Conservation (phyloP, 805 yeast genomes). For the Torulaspora indica region DNA sequence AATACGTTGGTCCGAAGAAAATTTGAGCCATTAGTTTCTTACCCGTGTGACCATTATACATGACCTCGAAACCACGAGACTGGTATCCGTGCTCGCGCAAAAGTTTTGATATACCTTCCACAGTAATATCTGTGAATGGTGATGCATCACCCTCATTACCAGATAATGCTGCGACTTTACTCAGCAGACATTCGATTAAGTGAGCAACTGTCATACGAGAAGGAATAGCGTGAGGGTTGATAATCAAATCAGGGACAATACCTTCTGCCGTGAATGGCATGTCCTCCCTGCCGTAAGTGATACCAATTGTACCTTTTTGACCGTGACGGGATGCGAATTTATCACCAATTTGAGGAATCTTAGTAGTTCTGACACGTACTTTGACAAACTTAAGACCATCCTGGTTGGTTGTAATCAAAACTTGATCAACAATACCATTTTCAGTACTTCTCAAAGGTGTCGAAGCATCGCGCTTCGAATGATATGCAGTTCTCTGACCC, state of each 20-base stretch:
- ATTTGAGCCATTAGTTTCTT: slow-evolving; percentile 96
- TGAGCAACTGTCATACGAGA: slow-evolving; percentile 99
- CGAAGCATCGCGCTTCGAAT: slow-evolving; percentile 97
- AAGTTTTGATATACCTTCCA: slow-evolving; percentile 89
- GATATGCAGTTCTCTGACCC: slow-evolving; percentile 97
- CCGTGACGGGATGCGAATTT: slow-evolving; percentile 99
- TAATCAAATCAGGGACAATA: slow-evolving; percentile 92
- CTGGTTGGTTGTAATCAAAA: slow-evolving; percentile 91
- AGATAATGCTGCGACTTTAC: slow-evolving; percentile 89
- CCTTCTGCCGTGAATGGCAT: slow-evolving; percentile 98
- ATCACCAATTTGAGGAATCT: slow-evolving; percentile 98
- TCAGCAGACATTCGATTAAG: slow-evolving; percentile 93
- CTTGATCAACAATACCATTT: slow-evolving; percentile 98
- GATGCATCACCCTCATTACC: slow-evolving; percentile 99
- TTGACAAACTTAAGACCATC: slow-evolving; percentile 97
- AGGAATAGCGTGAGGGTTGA: slow-evolving; percentile 99
- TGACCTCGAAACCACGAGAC: slow-evolving; percentile 96
- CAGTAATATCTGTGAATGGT: slow-evolving; percentile 97
- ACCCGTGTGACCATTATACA: slow-evolving; percentile 99
- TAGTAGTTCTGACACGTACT: slow-evolving; percentile 98
- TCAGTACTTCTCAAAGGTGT: slow-evolving; percentile 96
- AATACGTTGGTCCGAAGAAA: slow-evolving; percentile 99
- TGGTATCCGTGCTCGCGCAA: slow-evolving; percentile 95
- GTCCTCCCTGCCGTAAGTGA: slow-evolving; percentile 95
- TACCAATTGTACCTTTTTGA: slow-evolving; percentile 99